A percentile compares a stretch with the other conserved stretches of the same genome.
Conservation (phyloP, 805 yeast genomes). For the Yarrowia yakushimensis region DNA sequence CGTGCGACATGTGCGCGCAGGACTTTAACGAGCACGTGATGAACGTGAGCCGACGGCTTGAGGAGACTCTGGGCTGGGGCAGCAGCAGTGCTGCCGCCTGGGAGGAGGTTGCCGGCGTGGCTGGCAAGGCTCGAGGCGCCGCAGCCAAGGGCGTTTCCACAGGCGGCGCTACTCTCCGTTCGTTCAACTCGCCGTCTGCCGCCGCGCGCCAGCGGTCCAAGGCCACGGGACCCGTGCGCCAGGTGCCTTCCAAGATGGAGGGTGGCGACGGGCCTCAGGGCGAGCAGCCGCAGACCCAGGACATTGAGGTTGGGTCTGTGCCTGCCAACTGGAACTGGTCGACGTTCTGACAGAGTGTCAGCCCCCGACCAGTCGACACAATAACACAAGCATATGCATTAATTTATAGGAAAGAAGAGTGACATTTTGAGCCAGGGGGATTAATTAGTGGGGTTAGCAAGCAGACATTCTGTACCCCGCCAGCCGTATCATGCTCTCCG, state of each 20-base stretch:
- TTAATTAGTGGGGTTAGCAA: no score
- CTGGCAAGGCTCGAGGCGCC: conserved; percentile 9
- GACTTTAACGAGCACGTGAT: conserved; percentile 51
- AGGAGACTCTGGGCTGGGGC: conserved; percentile 21
- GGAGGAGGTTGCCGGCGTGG: conserved; percentile 28
- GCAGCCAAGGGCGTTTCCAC: not conserved
- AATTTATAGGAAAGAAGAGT: conserved; percentile 14
- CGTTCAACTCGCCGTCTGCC: not conserved
- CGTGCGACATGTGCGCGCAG: conserved; percentile 62
- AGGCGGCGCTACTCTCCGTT: not conserved
- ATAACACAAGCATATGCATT: conserved; percentile 14
- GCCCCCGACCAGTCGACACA: not conserved
- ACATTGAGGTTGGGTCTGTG: conserved; percentile 45
- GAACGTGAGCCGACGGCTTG: conserved; percentile 35
- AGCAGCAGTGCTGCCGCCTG: conserved; percentile 28
- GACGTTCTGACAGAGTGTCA: conserved; percentile 46
- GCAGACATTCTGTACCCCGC: no score
- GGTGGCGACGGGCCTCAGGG: not conserved
- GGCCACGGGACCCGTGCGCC: not conserved
- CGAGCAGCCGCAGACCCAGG: conserved; percentile 7
- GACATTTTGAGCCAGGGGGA: not conserved
- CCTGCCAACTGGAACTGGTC: conserved; percentile 84
- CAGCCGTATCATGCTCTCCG: no score
- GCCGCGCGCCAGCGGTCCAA: not conserved
- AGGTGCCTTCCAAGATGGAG: not conserved